Percentiles rank a stretch among this genome's conserved stretches.
These are phyloP conservation scores for Aspergillus diversus DNA, from an alignment of 495 filamentous ascomycete genomes.

Conservation along the genomic window DNA sequence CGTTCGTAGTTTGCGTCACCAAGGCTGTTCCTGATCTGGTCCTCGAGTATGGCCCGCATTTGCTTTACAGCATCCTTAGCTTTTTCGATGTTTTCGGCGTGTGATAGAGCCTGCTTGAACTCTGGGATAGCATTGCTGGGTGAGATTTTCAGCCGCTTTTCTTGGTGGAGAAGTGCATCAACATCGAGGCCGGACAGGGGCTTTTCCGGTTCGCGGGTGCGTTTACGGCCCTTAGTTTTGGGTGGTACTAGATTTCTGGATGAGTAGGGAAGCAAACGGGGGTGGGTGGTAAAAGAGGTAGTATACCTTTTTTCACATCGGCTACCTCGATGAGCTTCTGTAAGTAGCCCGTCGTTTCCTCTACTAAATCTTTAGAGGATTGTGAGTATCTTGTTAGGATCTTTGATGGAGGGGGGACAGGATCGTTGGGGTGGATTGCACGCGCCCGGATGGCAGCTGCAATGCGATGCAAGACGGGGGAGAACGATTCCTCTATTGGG, in stretches of 20 bases:
- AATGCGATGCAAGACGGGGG: slow-evolving; percentile 89
- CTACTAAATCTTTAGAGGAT: slow-evolving; percentile 68
- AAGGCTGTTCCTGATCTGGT: slow-evolving; percentile 70
- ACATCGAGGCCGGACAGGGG: slow-evolving; percentile 93
- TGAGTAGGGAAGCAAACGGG: not conserved
- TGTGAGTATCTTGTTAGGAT: slow-evolving; percentile 75
- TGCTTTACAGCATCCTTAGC: slow-evolving; percentile 73
- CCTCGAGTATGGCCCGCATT: slow-evolving; percentile 70
- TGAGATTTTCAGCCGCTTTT: slow-evolving; percentile 69
- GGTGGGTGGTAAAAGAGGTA: not conserved
- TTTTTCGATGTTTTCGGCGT: slow-evolving; percentile 60
- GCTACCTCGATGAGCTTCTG: slow-evolving; percentile 67
- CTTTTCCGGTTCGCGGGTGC: slow-evolving; percentile 69
- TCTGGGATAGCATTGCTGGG: slow-evolving; percentile 83
- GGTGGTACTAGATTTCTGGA: slow-evolving; percentile 66
- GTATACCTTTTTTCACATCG: slow-evolving; percentile 81
- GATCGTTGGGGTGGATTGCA: slow-evolving; percentile 72
- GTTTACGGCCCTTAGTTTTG: slow-evolving; percentile 75
- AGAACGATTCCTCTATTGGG: slow-evolving; percentile 81
- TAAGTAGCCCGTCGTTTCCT: slow-evolving; percentile 57
- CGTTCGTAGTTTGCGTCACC: slow-evolving; percentile 75
- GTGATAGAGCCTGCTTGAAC: slow-evolving; percentile 80
- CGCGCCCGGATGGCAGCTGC: slow-evolving; percentile 82
- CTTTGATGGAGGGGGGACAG: slow-evolving; percentile 66
- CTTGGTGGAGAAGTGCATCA: slow-evolving; percentile 68